Percentiles rank a stretch among this genome's conserved stretches.
Evolutionary conservation across 495 filamentous ascomycete genomes (phyloP).

Genomic region (Xylaria sp.): DNA sequence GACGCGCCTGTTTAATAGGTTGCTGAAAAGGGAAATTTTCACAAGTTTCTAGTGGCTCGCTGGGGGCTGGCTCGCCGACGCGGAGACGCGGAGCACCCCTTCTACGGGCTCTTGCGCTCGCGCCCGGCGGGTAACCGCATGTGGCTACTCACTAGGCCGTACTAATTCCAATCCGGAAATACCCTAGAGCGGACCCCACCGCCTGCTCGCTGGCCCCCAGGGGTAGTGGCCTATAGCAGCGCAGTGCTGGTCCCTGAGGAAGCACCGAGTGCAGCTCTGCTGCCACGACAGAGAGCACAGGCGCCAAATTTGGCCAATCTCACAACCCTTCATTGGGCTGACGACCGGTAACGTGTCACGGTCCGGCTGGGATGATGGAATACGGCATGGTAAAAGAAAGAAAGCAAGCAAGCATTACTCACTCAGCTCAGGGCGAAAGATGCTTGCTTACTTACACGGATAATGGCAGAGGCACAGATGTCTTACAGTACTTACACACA

Average conservation of each 20-base stretch:
- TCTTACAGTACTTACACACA: not conserved
- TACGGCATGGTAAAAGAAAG: not conserved
- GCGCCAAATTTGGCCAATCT: slow-evolving; percentile 6
- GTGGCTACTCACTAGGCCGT: slow-evolving; percentile 15
- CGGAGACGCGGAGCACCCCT: slow-evolving; percentile 16
- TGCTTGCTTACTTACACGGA: not conserved
- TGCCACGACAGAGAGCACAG: slow-evolving; percentile 19
- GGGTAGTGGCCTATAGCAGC: slow-evolving; percentile 3
- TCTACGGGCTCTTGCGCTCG: slow-evolving; percentile 7
- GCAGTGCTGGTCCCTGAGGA: not conserved
- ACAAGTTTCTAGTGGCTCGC: slow-evolving; percentile 23
- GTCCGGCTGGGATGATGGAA: not conserved
- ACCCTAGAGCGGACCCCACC: slow-evolving; percentile 3
- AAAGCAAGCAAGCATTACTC: too few species aligned
- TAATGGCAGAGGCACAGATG: not conserved
- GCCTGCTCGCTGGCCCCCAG: slow-evolving; percentile 2
- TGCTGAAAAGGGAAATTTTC: slow-evolving; percentile 25
- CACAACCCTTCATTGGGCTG: slow-evolving; percentile 11
- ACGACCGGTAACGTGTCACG: slow-evolving; percentile 9
- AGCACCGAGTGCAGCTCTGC: not conserved
- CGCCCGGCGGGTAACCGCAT: slow-evolving; percentile 17
- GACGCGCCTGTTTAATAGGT: slow-evolving; percentile 13
- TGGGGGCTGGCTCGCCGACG: slow-evolving; percentile 1
- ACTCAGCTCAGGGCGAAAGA: not conserved
- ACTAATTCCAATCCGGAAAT: slow-evolving; percentile 10